Percentiles rank a stretch among this genome's conserved stretches.
These are phyloP conservation scores for Phaffia rhodozyma DNA, from an alignment of 1,284 basidiomycete species.

Conservation along the genomic window DNA sequence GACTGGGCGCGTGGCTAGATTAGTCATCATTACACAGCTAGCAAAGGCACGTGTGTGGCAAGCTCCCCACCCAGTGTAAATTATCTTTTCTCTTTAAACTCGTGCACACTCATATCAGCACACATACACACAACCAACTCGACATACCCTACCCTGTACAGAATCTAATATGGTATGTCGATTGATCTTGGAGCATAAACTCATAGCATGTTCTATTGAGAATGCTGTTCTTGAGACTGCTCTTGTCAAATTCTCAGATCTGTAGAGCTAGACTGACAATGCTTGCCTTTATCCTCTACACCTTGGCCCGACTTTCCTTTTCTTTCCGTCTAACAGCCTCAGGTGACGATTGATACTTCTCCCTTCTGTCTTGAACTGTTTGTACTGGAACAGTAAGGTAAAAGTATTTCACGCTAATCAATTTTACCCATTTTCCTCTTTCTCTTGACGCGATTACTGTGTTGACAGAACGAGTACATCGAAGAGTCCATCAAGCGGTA, in stretches of 20 bases:
- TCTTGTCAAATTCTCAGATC: no score
- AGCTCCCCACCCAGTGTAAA: not conserved
- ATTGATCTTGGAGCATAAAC: not conserved
- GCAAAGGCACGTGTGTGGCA: not conserved
- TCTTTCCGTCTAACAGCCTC: slow-evolving; percentile 10
- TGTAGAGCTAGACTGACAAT: no score
- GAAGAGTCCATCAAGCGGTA: slow-evolving; percentile 74
- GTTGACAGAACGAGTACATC: slow-evolving; percentile 70
- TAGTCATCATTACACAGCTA: not conserved
- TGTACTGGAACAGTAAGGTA: not conserved
- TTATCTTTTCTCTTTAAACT: not conserved
- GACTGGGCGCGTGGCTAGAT: not conserved
- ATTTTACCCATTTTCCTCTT: not conserved
- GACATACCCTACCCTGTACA: no score
- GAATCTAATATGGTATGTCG: slow-evolving; percentile 5
- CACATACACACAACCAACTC: no score
- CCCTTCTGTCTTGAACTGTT: not conserved
- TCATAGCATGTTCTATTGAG: no score
- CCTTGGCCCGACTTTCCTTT: not conserved
- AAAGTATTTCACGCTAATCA: not conserved
- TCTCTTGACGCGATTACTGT: not conserved
- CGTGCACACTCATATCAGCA: no score
- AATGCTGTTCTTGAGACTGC: no score
- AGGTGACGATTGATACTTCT: slow-evolving; percentile 1
- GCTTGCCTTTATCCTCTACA: not conserved